Evolutionary conservation across 2,329 filamentous ascomycete species (phyloP), one percentile per base, ranked within the genome.

Genomic region (Cladosporium halotolerans): DNA sequence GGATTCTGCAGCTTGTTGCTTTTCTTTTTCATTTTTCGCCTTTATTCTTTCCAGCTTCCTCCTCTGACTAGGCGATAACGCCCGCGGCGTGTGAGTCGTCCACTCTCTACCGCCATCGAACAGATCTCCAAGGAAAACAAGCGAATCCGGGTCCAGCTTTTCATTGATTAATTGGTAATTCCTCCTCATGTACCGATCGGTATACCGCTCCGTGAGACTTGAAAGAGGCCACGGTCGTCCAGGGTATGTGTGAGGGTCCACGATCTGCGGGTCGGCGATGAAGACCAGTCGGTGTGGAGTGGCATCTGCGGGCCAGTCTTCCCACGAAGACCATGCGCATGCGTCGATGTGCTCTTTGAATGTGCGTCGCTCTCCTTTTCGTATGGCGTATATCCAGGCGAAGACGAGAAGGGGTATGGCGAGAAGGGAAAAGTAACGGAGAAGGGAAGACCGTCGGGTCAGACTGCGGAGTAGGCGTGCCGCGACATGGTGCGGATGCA

Each of bases 61-160:
- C 40, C 58, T 60, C 55, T 63, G 58, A 23, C 47, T 55, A 18
- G 39, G 32, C 16, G 52, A 63, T 50, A 66, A 45, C 10, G 48
- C 43, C 36, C 57, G 55, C 10, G 63, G 58, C 34, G 45, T 43
- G 2, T 34, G 73, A 11, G 90, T 92, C 62, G 85, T 86, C 93
- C 93, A 99, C 74, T 99, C 93, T 60, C 93, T 81, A 8, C 93
- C 93, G 3, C 93, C 93, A 66, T 99, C 93, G 64, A 99, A 96
- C 1, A 99, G 75, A 66, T 99, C 93, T 7, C 93, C 93, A 0
- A 99, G 76, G 66, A 99, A 97, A 66, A 96, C 82, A 1, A 95
- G 76, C 13, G 88, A 91, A 66, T 96, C 89, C 0, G 93, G 93
- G n/a, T 81, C 80, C 11, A 97, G 76, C 14, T 81, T 74, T 14